phyloP scores from a whole-genome alignment of 306 rosid species.

The Abrus precatorius region DNA sequence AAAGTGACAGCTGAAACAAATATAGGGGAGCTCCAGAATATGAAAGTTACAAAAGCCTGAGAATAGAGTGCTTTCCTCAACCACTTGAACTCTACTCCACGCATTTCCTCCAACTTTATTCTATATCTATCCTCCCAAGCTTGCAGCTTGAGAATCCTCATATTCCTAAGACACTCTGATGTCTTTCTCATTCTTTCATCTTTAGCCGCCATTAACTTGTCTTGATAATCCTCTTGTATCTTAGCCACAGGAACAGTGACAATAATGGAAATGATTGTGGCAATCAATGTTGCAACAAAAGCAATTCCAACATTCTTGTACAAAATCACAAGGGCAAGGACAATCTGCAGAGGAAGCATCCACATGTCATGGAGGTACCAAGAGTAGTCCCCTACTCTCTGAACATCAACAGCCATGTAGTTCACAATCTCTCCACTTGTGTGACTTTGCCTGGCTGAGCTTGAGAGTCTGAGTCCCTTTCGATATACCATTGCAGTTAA shows the following conservation, averaged over 20 bases:
- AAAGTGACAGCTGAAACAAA: slow-evolving; percentile 89
- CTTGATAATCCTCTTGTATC: slow-evolving; percentile 84
- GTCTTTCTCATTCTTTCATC: slow-evolving; percentile 96
- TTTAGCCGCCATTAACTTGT: slow-evolving; percentile 86
- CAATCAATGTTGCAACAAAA: slow-evolving; percentile 78
- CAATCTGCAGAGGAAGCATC: slow-evolving; percentile 93
- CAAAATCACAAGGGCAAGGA: slow-evolving; percentile 81
- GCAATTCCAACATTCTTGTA: slow-evolving; percentile 92
- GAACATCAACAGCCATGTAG: slow-evolving; percentile 94
- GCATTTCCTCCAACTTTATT: slow-evolving; percentile 79
- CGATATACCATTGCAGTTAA: slow-evolving; percentile 85
- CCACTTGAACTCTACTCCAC: slow-evolving; percentile 88
- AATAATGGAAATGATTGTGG: slow-evolving; percentile 81
- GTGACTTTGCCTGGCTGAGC: slow-evolving; percentile 85
- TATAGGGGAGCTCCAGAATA: slow-evolving; percentile 96
- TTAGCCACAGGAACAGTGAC: slow-evolving; percentile 83
- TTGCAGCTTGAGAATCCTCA: slow-evolving; percentile 91
- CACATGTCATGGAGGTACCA: slow-evolving; percentile 95
- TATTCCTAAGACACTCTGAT: slow-evolving; percentile 81
- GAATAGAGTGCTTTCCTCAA: slow-evolving; percentile 83
- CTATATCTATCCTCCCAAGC: slow-evolving; percentile 89
- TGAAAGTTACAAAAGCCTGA: slow-evolving; percentile 85
- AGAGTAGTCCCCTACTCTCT: slow-evolving; percentile 87
- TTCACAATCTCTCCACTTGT: slow-evolving; percentile 92
- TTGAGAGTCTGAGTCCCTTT: slow-evolving; percentile 86